Evolutionary conservation across 768 basidiomycete genomes (phyloP).

Genomic region (Tricholoma hemisulphureum): DNA sequence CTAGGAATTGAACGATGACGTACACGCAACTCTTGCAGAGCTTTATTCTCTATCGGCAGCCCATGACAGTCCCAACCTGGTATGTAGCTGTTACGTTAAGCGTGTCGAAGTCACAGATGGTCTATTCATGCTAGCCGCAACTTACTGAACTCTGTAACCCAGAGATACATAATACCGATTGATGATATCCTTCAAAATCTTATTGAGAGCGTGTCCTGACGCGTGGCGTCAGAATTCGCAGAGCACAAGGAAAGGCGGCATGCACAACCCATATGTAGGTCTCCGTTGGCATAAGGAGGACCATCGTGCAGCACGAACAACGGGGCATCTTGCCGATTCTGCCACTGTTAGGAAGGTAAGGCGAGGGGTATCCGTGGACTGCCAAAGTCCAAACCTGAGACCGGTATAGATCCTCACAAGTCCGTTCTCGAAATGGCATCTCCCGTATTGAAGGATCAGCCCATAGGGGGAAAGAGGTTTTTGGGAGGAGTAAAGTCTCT

Average conservation of each 20-base stretch:
- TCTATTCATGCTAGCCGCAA: not conserved
- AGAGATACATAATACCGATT: constrained; percentile 81
- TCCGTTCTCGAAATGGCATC: constrained; percentile 53
- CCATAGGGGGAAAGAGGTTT: constrained; percentile 76
- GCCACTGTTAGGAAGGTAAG: constrained; percentile 42
- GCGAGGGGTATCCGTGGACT: not conserved
- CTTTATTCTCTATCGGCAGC: constrained; percentile 94
- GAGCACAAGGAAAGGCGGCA: not conserved
- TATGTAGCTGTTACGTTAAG: constrained; percentile 60
- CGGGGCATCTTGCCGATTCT: constrained; percentile 56
- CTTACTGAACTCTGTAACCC: constrained; percentile 81
- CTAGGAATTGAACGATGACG: constrained; percentile 15
- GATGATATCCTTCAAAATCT: constrained; percentile 94
- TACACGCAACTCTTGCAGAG: constrained; percentile 73
- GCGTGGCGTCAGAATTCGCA: not conserved
- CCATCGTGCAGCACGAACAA: constrained; percentile 92
- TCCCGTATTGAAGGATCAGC: constrained; percentile 65
- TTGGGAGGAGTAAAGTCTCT: constrained; percentile 75
- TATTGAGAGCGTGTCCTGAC: constrained; percentile 94
- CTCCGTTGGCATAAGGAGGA: constrained; percentile 96
- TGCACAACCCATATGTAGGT: constrained; percentile 84
- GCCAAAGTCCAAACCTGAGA: constrained; percentile 58
- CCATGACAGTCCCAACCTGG: constrained; percentile 99
- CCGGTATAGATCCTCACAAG: constrained; percentile 71
- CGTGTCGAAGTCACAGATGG: not conserved